Evolutionary conservation across 129 eudicot genomes (phyloP).

Genomic region (Heracleum sosnowskyi): DNA sequence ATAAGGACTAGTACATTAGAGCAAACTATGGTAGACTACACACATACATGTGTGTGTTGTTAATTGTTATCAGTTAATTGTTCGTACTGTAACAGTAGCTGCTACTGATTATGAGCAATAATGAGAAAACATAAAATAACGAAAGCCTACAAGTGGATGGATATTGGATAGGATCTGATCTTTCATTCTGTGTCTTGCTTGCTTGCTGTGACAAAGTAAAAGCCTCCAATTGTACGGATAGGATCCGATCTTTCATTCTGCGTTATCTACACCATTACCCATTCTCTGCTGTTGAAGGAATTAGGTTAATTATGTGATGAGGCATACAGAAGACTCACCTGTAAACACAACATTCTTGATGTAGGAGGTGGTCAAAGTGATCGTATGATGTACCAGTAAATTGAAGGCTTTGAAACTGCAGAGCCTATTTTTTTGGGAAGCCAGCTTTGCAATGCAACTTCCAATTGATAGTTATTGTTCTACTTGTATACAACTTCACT

Average conservation of each 20-base stretch:
- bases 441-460: constrained; percentile 2
- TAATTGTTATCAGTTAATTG: neutral
- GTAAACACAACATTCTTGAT: neutral
- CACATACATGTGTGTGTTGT: neutral
- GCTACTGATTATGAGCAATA: neutral
- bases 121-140: neutral
- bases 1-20: neutral
- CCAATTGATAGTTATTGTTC: neutral
- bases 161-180: neutral
- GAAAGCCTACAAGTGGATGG: neutral
- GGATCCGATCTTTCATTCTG: neutral
- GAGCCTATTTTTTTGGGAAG: neutral
- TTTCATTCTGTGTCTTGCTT: neutral
- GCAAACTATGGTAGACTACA: neutral
- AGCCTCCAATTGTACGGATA: neutral
- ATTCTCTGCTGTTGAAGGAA: neutral
- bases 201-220: neutral
- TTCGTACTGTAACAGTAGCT: neutral
- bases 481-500: neutral
- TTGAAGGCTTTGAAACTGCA: neutral
- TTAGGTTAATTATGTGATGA: neutral
- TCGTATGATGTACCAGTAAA: neutral
- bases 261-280: neutral
- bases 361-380: neutral
- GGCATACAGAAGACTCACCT: neutral